phyloP scores from a whole-genome alignment of 345 rosid genomes.

The Eutrema yunnanense region DNA sequence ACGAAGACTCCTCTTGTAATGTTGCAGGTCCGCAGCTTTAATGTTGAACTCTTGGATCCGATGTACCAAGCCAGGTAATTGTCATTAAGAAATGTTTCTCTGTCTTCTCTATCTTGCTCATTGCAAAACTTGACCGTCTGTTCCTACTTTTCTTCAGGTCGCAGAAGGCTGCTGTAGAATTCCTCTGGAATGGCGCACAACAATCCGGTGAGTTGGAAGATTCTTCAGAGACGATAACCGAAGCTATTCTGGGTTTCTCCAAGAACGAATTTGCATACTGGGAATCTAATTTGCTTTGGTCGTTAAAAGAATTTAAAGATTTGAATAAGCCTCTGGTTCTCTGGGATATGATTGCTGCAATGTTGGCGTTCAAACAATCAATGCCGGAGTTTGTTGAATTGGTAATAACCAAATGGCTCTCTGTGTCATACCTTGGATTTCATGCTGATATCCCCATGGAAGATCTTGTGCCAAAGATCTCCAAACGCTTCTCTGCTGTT shows the following conservation, averaged over 20 bases:
- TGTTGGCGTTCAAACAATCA: constrained; percentile 59
- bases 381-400: constrained; percentile 53
- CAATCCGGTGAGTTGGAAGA: constrained; percentile 29
- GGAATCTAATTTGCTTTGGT: constrained; percentile 68
- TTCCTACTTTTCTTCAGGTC: constrained; percentile 39
- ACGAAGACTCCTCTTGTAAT: constrained; percentile 6
- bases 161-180: constrained; percentile 82
- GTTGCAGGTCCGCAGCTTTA: constrained; percentile 77
- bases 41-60: constrained; percentile 58
- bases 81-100: not conserved
- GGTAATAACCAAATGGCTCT: constrained; percentile 64
- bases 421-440: constrained; percentile 39
- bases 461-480: constrained; percentile 38
- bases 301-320: constrained; percentile 51
- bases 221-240: constrained; percentile 28
- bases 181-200: constrained; percentile 92
- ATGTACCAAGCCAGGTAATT: constrained; percentile 86
- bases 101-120: not conserved
- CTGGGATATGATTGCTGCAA: constrained; percentile 76
- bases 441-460: constrained; percentile 33
- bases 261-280: constrained; percentile 49
- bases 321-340: constrained; percentile 52
- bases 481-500: constrained; percentile 38
- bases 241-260: constrained; percentile 42
- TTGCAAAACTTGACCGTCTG: not conserved